These are phyloP conservation scores for Coccinonectria pachysandricola DNA, from an alignment of 2,329 filamentous ascomycete species.

Conservation along the genomic window DNA sequence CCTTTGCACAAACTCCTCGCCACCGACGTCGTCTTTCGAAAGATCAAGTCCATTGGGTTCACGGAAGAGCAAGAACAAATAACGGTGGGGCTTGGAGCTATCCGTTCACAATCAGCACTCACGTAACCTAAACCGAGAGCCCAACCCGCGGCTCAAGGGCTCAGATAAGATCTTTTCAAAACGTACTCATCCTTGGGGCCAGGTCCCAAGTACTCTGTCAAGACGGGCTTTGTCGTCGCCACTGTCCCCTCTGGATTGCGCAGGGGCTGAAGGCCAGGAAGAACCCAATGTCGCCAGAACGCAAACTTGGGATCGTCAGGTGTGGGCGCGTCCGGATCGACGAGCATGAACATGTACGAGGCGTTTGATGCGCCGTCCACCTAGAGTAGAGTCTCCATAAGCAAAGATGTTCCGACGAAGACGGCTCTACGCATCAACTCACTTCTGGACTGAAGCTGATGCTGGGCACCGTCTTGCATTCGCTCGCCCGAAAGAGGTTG, in stretches of 20 bases:
- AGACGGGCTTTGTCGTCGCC: constrained; percentile 20
- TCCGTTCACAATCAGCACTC: no score
- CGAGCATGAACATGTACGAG: constrained; percentile 37
- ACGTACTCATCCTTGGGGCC: constrained; percentile 37
- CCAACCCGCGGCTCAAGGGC: no score
- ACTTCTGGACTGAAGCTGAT: constrained; percentile 27
- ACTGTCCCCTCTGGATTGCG: constrained; percentile 12
- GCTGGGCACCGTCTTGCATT: constrained; percentile 27
- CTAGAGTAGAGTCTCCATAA: constrained; percentile 3
- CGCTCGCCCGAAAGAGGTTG: constrained; percentile 29
- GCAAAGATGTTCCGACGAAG: rapidly evolving
- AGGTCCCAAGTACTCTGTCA: constrained; percentile 34
- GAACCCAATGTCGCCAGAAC: constrained; percentile 45
- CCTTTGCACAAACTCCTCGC: constrained; percentile 35
- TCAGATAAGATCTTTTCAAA: background rate
- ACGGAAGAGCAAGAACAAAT: constrained; percentile 34
- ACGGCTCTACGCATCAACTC: no score
- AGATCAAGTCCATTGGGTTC: constrained; percentile 27
- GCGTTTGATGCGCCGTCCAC: constrained; percentile 15
- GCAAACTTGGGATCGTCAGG: constrained; percentile 44
- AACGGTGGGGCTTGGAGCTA: constrained; percentile 38
- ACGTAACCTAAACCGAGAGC: no score
- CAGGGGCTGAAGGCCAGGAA: constrained; percentile 29
- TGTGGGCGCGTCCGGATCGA: constrained; percentile 45
- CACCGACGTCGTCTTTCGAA: constrained; percentile 32